Evolutionary conservation across 768 basidiomycete species (phyloP), one percentile per base, ranked within the genome.

Genomic region (Hortiboletus campestris): DNA sequence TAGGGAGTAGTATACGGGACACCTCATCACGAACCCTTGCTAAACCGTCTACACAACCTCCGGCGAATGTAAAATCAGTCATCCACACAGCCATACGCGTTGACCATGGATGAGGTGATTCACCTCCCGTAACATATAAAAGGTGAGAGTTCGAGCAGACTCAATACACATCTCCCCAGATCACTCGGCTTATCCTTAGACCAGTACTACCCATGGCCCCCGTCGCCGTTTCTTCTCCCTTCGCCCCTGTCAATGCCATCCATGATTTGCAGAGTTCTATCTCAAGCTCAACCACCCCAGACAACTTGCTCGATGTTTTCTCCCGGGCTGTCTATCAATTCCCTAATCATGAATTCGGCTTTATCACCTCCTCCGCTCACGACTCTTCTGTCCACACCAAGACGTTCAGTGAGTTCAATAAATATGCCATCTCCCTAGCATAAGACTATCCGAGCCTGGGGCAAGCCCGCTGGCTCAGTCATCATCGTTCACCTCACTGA

Each of bases 351-450:
- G 59, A 70, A 16, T 63, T 70, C 35, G 51, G 59, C 10, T 70
- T 70, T n/a, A 50, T 70, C 32, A 62, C 70, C 0, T 72, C 68
- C 13, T 70, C 67, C 0, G 61, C 67, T n/a, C 68, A 70, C 22
- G 61, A 72, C 28, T 72, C 63, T 6, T 59, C 70, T 9, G 61
- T 68, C 11, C 61, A 62, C 29, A 66, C 66, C 3, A 68, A 63
- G 41, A 58, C 66, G 0, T 72, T 70, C 44, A 41, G 31, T 44
- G 14, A 59, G 12, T 68, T 70, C 43, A 52, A 48, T 29, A 56
- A 60, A 49, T 14, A 48, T 39, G 63, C 49, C 6, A 52, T 51
- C 42, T 58, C 61, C 38, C 55, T 69, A 0, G 66, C 65, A 17
- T n/a, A 59, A 56, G 14, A 65, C 65, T 13, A 49, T 67, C 36